These are phyloP conservation scores for Naganishia liquefaciens DNA, from an alignment of 1,284 basidiomycete genomes.

Conservation along the genomic window DNA sequence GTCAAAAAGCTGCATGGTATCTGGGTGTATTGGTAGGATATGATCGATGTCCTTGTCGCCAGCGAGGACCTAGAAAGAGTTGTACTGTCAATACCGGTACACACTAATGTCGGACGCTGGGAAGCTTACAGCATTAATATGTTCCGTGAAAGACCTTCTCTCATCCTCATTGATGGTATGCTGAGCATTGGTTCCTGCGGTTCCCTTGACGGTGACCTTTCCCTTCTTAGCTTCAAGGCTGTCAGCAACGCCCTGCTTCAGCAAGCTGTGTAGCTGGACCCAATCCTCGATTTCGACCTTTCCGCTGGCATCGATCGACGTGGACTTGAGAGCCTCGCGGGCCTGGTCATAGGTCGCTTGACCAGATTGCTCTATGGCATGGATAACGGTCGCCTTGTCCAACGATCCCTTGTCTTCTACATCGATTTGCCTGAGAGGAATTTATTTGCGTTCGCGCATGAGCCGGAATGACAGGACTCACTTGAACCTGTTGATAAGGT, in stretches of 20 bases:
- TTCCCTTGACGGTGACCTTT: constrained; percentile 91
- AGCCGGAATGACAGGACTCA: constrained; percentile 57
- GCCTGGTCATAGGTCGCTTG: constrained; percentile 78
- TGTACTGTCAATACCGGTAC: background rate
- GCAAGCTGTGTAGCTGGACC: constrained; percentile 61
- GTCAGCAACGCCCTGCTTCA: constrained; percentile 29
- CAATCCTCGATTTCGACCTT: constrained; percentile 97
- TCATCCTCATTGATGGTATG: constrained; percentile 99
- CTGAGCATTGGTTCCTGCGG: constrained; percentile 85
- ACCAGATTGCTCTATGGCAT: constrained; percentile 71
- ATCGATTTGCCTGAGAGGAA: constrained; percentile 65
- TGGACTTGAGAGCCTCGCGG: constrained; percentile 82
- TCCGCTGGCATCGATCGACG: constrained; percentile 90
- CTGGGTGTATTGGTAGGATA: constrained; percentile 89
- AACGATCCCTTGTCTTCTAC: constrained; percentile 83
- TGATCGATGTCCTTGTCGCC: constrained; percentile 82
- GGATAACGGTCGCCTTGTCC: constrained; percentile 77
- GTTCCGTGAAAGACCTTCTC: constrained; percentile 90
- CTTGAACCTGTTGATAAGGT: constrained; percentile 91
- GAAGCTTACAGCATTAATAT: constrained; percentile 80
- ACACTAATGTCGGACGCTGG: constrained; percentile 11
- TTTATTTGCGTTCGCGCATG: constrained; percentile 17
- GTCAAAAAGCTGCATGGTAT: constrained; percentile 98
- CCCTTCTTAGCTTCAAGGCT: constrained; percentile 66
- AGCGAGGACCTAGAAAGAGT: constrained; percentile 69